Evolutionary conservation across 2,329 filamentous ascomycete genomes (phyloP), one percentile per base, ranked within the genome.

Genomic region (Microcyclospora pomicola): DNA sequence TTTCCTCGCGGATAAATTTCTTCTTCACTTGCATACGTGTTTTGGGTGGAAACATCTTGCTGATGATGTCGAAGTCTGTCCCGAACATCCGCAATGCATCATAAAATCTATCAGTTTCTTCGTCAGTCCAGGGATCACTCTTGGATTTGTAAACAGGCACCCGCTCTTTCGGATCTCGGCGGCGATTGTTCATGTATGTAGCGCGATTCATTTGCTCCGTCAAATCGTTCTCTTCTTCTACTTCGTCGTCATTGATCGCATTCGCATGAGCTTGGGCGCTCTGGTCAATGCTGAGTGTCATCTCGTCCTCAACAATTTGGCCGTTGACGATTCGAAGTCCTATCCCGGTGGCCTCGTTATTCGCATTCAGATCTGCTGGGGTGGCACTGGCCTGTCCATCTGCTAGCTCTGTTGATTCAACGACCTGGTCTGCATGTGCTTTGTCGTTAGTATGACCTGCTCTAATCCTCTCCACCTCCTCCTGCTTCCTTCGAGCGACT

Each of bases 1-100:
- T 69, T 60, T 91, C 83, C 60, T 91, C 84, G 43, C 79, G 77
- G 50, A 79, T 82, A 62, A 84, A 91, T 56, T 91, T 91, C 46
- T 80, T 71, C 63, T 88, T 88, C 61, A 91, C 71, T 56, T 82
- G 75, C 27, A 78, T 72, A 13, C 84, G 71, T 42, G 73, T 80
- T 52, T 80, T 77, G 45, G 73, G 71, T 1, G 76, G 73, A 52
- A 92, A 87, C 70, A 86, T 76, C 49, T 75, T 73, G 42, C 73
- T 71, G 49, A 92, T 86, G 61, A 83, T 82, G 55, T 79, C 72
- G 54, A 91, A 92, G 55, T 88, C 82, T 1, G 82, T 88, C 39
- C 84, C 84, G 52, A 85, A 87, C 69, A 80, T 81, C 40, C 68
- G 64, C 2, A 92, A 67, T 1, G 75, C 78, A 19, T 77, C 71